Percentiles rank a stretch among this genome's conserved stretches.
These are phyloP conservation scores for Sordariomycetes sp. DNA, from an alignment of 2,329 filamentous ascomycete species.

Conservation along the genomic window DNA sequence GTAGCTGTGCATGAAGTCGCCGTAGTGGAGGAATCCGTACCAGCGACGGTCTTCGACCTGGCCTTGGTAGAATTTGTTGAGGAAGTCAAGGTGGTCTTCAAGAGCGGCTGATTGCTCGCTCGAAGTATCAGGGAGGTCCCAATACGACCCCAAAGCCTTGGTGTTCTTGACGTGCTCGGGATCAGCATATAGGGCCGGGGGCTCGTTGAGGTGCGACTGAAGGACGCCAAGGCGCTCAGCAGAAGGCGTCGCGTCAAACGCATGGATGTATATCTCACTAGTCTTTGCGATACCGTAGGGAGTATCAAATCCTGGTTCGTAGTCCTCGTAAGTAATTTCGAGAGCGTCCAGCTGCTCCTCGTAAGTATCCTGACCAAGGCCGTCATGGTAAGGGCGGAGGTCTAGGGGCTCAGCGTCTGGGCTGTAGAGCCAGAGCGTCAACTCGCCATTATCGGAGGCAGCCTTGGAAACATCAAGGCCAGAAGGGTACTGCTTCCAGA, in stretches of 20 bases:
- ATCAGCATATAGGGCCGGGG: constrained; percentile 38
- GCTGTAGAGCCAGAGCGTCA: constrained; percentile 53
- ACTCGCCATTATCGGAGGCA: constrained; percentile 33
- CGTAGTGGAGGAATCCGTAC: constrained; percentile 55
- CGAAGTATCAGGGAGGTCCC: constrained; percentile 27
- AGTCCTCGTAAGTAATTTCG: constrained; percentile 55
- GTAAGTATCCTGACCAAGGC: constrained; percentile 44
- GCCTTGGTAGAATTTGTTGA: constrained; percentile 42
- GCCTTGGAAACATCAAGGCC: constrained; percentile 44
- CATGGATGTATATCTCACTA: constrained; percentile 43
- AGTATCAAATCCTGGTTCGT: constrained; percentile 42
- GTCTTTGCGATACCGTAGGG: constrained; percentile 49
- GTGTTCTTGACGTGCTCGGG: constrained; percentile 38
- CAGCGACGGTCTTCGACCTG: constrained; percentile 48
- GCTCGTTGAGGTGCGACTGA: constrained; percentile 34
- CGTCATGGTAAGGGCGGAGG: constrained; percentile 46
- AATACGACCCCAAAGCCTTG: constrained; percentile 42
- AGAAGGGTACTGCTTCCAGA: constrained; percentile 55
- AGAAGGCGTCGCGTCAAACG: constrained; percentile 40
- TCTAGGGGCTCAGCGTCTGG: constrained; percentile 47
- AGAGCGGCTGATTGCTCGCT: constrained; percentile 25
- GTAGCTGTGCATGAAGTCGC: constrained; percentile 54
- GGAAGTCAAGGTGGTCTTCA: constrained; percentile 42
- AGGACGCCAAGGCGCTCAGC: constrained; percentile 32
- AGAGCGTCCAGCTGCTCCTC: constrained; percentile 49